Percentiles rank a stretch among this genome's conserved stretches.
Evolutionary conservation across 2,329 filamentous ascomycete genomes (phyloP).

Genomic region (Capronia epimyces): DNA sequence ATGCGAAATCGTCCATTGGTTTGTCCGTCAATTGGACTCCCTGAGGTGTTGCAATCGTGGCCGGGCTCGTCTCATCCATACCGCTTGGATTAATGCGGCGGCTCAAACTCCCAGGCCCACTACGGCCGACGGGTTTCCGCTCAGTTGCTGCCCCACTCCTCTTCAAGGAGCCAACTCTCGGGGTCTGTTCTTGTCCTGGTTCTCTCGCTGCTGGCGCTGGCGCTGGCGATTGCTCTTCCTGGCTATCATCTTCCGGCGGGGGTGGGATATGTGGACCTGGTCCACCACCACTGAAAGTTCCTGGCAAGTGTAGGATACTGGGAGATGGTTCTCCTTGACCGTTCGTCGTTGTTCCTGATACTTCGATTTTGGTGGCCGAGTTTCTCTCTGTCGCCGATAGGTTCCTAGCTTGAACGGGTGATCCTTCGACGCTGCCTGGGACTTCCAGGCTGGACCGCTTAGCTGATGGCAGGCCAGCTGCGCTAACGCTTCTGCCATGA

Average conservation of each 20-base stretch:
- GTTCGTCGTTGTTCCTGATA: conserved; percentile 1
- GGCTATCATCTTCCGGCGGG: conserved; percentile 31
- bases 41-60: conserved; percentile 4
- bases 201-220: conserved; percentile 25
- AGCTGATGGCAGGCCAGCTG: conserved; percentile 43
- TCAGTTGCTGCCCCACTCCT: conserved; percentile 43
- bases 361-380: conserved; percentile 14
- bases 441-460: conserved; percentile 73
- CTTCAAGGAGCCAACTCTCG: conserved; percentile 59
- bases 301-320: conserved; percentile 33
- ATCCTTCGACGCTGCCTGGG: conserved; percentile 54
- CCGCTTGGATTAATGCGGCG: conserved; percentile 27
- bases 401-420: conserved; percentile 38
- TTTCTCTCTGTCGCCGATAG: conserved; percentile 25
- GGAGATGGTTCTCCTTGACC: conserved; percentile 35
- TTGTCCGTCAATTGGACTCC: conserved; percentile 62
- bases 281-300: conserved; percentile 29
- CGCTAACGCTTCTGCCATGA: conserved; percentile 34
- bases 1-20: conserved; percentile 65
- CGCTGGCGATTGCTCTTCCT: conserved; percentile 13
- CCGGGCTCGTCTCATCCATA: background rate
- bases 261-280: conserved; percentile 33
- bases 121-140: conserved; percentile 30
- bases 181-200: conserved; percentile 29
- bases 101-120: conserved; percentile 35